Base-by-base conservation (phyloP, 805 yeast species). In the Phaffomyces thermotolerans region DNA sequence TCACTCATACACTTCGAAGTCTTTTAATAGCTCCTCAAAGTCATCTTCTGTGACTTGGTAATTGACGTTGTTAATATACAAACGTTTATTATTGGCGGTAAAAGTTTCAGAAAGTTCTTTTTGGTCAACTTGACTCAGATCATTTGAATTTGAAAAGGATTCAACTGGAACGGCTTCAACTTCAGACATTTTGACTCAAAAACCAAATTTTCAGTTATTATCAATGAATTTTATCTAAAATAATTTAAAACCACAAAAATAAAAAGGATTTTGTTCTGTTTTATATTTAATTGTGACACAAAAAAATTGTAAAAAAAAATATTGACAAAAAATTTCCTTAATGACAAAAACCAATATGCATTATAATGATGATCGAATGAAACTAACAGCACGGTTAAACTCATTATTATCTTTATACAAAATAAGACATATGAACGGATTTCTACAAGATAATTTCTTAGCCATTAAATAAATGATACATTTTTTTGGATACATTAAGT, bases 21-120 rank as follows among this genome's bases (percentile, higher is more conserved):
- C 71, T 36, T 59, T 61, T 39, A 80, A 64, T 41, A 69, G 65
- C 13, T 65, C 71, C 33, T 55, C 58, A 35, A 81, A 64, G 36
- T 77, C 81, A 4, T 65, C 68, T 52, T 76, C 82, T n/a, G 76
- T 68, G 12, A 81, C 67, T 14, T 63, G 54, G 57, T 64, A 76
- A 44, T 72, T 70, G 44, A 81, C 66, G 57, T 81, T 81, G 45
- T 75, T 72, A 44, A 81, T 63, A 49, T 73, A 75, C 29, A 80
- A 67, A 40, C 81, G 70, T 37, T 53, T 62, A 20, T 57, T 42
- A 38, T 42, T 41, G 47, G 44, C 45, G 34, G 36, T 33, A 38
- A 34, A 31, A 15, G 32, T 8, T 13, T 37, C 44, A 7, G 20
- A 14, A 17, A 34, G 36, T 15, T 32, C 39, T 14, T 22, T 38